phyloP scores from a whole-genome alignment of 148 eudicot genomes.

The Arctostaphylos glauca region DNA sequence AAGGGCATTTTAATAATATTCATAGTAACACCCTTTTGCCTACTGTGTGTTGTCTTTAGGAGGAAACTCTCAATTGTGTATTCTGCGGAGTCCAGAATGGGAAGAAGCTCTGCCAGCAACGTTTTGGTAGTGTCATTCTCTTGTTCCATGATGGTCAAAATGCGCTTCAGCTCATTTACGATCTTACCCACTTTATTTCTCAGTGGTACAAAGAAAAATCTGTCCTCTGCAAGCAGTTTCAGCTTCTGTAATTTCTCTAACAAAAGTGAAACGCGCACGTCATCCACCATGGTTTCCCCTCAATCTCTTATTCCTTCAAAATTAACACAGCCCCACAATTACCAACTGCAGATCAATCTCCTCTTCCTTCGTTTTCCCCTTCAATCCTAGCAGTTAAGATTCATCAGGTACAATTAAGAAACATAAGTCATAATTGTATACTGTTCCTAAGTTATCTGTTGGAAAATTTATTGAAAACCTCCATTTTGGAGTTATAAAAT shows the following conservation, averaged over 20 bases:
- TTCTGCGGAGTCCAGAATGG: neutral
- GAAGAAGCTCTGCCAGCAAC: neutral
- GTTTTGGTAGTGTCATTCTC: neutral
- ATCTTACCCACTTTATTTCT: neutral
- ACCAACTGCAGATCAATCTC: neutral
- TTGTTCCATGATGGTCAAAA: neutral
- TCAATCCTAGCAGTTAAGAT: neutral
- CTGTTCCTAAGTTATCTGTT: neutral
- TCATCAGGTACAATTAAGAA: neutral
- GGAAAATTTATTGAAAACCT: too few species aligned
- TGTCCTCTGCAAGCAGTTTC: neutral
- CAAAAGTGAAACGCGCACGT: neutral
- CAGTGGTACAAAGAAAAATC: neutral
- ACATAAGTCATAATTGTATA: neutral
- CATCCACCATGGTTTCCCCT: neutral
- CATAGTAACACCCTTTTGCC: neutral
- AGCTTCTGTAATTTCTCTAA: neutral
- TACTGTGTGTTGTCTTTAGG: neutral
- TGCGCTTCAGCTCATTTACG: neutral
- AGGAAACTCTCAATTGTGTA: neutral
- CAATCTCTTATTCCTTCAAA: neutral
- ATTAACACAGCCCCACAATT: neutral
- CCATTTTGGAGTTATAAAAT: too few species aligned
- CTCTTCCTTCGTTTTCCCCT: neutral
- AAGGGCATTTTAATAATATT: neutral